Conservation (phyloP, 2,329 filamentous ascomycete species). For the Pseudocercospora fijiensis region DNA sequence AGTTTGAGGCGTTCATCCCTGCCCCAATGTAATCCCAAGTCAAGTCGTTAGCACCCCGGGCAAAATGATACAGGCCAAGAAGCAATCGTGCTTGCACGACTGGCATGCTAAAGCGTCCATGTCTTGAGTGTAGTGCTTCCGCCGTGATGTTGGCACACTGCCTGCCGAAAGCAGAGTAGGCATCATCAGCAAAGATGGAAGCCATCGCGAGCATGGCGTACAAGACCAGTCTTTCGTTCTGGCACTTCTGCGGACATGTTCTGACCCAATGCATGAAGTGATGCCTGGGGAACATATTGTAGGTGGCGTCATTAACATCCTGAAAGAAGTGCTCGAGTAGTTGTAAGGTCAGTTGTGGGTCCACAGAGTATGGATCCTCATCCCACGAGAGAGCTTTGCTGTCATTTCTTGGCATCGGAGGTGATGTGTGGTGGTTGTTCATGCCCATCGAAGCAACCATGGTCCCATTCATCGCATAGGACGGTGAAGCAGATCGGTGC, state of each 20-base stretch:
- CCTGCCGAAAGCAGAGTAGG: slow-evolving; percentile 43
- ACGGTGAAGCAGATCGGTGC: slow-evolving; percentile 35
- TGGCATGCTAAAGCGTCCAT: slow-evolving; percentile 59
- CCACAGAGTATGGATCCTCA: slow-evolving; percentile 55
- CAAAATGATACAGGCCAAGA: slow-evolving; percentile 65
- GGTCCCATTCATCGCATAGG: slow-evolving; percentile 15
- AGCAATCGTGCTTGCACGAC: slow-evolving; percentile 67
- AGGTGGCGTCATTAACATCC: slow-evolving; percentile 56
- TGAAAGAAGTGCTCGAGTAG: slow-evolving; percentile 58
- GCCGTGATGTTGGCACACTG: slow-evolving; percentile 57
- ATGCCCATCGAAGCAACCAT: neutral
- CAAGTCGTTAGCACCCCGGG: slow-evolving; percentile 58
- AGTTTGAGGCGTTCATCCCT: slow-evolving; percentile 60
- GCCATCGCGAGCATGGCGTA: slow-evolving; percentile 61
- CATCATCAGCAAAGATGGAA: slow-evolving; percentile 55
- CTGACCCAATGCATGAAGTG: slow-evolving; percentile 59
- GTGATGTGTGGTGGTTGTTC: slow-evolving; percentile 27
- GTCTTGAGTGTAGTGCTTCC: slow-evolving; percentile 55
- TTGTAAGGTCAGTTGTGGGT: slow-evolving; percentile 52
- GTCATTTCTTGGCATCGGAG: slow-evolving; percentile 26
- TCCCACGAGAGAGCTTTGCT: slow-evolving; percentile 44
- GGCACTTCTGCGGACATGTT: slow-evolving; percentile 37
- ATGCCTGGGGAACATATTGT: slow-evolving; percentile 56
- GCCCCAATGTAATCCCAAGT: slow-evolving; percentile 64
- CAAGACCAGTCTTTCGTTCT: slow-evolving; percentile 57